phyloP scores from a whole-genome alignment of 164 flowering plant genomes.

The Amborella trichopoda region DNA sequence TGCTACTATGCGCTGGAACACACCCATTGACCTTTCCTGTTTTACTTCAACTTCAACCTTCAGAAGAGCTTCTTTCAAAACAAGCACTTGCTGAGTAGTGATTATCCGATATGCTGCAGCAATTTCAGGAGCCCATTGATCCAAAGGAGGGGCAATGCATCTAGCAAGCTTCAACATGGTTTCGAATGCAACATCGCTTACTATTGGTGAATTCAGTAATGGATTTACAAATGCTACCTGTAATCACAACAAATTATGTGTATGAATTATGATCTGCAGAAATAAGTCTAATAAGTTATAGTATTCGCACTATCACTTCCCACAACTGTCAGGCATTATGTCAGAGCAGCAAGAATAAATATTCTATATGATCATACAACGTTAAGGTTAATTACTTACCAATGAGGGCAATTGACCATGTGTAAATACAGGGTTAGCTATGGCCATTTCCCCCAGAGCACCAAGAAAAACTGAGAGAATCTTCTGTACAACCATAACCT shows the following conservation, averaged over 20 bases:
- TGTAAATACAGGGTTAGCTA: constrained; percentile 74
- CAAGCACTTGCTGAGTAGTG: constrained; percentile 36
- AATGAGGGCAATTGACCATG: constrained; percentile 90
- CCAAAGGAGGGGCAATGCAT: constrained; percentile 76
- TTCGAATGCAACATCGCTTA: constrained; percentile 83
- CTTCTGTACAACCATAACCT: constrained; percentile 51
- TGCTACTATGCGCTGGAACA: constrained; percentile 60
- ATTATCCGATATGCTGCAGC: constrained; percentile 85
- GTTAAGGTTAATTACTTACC: too few species aligned
- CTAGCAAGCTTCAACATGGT: constrained; percentile 71
- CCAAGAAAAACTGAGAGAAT: constrained; percentile 60
- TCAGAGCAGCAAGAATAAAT: too few species aligned
- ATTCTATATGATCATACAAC: too few species aligned
- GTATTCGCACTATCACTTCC: too few species aligned
- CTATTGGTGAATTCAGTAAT: constrained; percentile 67
- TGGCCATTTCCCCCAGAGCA: constrained; percentile 82
- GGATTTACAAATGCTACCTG: constrained; percentile 83
- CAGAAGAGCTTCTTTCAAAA: constrained; percentile 39
- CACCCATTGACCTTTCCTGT: constrained; percentile 38
- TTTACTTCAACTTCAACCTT: constrained; percentile 28
- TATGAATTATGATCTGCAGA: too few species aligned
- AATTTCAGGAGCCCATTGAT: constrained; percentile 86
- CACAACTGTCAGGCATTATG: too few species aligned
- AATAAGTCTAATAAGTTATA: too few species aligned
- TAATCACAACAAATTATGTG: too few species aligned